These are phyloP conservation scores for Panicum hallii DNA, from an alignment of 202 grass and related monocot species.

Conservation along the genomic window DNA sequence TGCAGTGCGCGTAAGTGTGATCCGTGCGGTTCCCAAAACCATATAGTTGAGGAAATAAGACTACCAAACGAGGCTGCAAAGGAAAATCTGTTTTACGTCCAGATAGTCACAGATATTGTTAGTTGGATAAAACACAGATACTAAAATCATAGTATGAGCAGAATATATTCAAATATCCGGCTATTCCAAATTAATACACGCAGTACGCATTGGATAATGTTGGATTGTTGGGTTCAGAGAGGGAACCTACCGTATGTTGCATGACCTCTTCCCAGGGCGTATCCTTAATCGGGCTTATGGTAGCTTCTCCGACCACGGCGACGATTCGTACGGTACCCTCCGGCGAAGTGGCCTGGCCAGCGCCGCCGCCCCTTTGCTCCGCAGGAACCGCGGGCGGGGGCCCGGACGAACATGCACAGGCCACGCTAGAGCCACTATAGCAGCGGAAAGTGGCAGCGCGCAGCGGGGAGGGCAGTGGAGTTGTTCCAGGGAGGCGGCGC, in stretches of 20 bases:
- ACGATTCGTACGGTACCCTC: constrained; percentile 54
- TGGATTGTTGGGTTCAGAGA: constrained; percentile 25
- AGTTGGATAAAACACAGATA: background rate
- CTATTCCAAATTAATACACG: background rate
- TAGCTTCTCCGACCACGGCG: constrained; percentile 69
- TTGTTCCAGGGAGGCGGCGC: background rate
- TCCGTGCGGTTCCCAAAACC: background rate
- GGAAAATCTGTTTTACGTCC: background rate
- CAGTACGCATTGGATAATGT: background rate
- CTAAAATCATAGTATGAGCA: background rate
- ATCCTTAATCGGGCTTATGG: constrained; percentile 68
- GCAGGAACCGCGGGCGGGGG: background rate
- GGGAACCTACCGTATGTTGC: constrained; percentile 68
- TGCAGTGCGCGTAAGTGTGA: background rate
- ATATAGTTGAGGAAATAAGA: background rate
- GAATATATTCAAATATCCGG: background rate
- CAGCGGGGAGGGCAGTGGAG: background rate
- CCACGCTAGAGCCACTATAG: background rate
- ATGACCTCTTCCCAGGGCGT: constrained; percentile 90
- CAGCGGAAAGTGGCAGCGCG: background rate
- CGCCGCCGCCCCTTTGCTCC: constrained; percentile 17
- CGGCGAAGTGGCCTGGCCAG: background rate
- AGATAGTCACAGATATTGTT: background rate
- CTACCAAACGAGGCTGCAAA: background rate
- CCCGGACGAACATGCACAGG: constrained; percentile 8